phyloP scores from a whole-genome alignment of 192 early-diverging fungal genomes.

The Powellomyces hirtus region DNA sequence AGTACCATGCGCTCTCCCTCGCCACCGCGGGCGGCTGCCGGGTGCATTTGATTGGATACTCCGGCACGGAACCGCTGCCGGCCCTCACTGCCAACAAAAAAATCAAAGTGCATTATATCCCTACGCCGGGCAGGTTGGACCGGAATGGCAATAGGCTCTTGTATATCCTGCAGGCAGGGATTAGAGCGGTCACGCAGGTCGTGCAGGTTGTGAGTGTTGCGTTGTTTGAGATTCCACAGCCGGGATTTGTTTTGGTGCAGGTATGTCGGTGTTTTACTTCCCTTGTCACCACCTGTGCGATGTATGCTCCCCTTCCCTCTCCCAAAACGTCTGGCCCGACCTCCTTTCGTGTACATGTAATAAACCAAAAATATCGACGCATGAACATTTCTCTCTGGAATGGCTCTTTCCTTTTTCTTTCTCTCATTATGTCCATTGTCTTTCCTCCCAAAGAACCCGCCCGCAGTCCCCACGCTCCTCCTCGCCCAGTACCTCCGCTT shows the following conservation, averaged over 20 bases:
- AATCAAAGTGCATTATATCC: conserved; percentile 29
- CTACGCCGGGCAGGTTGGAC: conserved; percentile 41
- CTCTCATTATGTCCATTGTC: neutral
- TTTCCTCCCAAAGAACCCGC: conserved; percentile 72
- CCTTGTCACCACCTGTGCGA: neutral
- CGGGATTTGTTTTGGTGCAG: conserved; percentile 52
- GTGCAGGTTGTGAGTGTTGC: conserved; percentile 61
- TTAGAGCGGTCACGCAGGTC: conserved; percentile 65
- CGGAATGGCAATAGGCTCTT: no score
- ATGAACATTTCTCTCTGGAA: neutral
- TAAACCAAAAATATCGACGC: no score
- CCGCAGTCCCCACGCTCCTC: conserved; percentile 86
- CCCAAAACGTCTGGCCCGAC: no score
- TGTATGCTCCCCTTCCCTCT: neutral
- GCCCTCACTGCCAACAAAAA: neutral
- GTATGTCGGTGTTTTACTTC: neutral
- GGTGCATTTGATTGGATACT: conserved; percentile 86
- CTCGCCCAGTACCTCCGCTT: conserved; percentile 69
- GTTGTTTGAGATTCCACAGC: conserved; percentile 51
- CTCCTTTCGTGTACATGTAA: no score
- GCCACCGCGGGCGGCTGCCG: conserved; percentile 57
- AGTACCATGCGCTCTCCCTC: conserved; percentile 82
- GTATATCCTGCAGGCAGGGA: conserved; percentile 67
- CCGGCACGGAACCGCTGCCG: conserved; percentile 45
- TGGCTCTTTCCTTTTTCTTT: neutral